Evolutionary conservation across 2,329 filamentous ascomycete genomes (phyloP).

Genomic region (Trichophyton verrucosum): DNA sequence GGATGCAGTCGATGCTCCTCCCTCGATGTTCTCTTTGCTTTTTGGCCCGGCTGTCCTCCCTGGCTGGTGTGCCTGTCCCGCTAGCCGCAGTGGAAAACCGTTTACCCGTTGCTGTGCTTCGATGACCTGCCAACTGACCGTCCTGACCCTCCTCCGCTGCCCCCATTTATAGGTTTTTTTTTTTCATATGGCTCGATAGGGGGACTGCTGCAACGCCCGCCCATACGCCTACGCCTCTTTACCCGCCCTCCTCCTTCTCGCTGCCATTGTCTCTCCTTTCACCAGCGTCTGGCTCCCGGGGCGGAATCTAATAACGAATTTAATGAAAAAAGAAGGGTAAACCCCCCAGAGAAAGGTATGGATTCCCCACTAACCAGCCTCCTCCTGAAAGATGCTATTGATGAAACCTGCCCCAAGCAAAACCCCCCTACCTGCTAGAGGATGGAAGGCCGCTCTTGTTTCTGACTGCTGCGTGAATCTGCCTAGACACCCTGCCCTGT

Average conservation of each 20-base stretch:
- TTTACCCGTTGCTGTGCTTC: not conserved
- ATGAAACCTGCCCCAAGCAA: not conserved
- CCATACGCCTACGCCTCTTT: not conserved
- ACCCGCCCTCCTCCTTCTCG: too few species aligned
- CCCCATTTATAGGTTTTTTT: too few species aligned
- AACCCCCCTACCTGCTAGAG: not conserved
- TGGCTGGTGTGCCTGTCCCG: not conserved
- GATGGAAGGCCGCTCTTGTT: not conserved
- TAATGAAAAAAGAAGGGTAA: not conserved
- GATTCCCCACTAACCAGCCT: not conserved
- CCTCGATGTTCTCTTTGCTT: not conserved
- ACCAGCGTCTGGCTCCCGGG: not conserved
- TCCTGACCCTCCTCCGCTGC: too few species aligned
- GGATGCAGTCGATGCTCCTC: not conserved
- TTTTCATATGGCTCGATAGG: not conserved
- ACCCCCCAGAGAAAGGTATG: not conserved
- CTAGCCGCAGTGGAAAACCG: not conserved
- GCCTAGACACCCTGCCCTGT: not conserved
- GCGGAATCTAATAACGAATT: conserved; percentile 1
- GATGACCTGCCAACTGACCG: not conserved
- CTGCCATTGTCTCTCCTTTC: not conserved
- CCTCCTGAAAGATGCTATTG: not conserved
- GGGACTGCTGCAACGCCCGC: not conserved
- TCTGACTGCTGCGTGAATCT: not conserved
- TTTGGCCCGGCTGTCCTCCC: not conserved